phyloP scores from a whole-genome alignment of 1,284 basidiomycete genomes.

The Baeospora myosura region DNA sequence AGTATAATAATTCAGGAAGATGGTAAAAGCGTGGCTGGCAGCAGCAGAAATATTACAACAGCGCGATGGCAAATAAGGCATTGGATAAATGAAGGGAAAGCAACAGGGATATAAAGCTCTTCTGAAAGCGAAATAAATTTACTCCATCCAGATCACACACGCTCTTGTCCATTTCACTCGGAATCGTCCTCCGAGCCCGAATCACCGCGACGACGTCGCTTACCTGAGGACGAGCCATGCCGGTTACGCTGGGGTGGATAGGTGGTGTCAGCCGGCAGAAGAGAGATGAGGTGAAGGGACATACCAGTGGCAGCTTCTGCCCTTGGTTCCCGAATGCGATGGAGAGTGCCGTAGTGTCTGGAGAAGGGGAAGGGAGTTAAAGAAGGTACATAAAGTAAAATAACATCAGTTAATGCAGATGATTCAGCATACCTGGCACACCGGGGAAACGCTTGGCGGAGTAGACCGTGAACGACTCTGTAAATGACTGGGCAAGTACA shows the following conservation, averaged over 20 bases:
- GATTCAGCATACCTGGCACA: conserved; percentile 63
- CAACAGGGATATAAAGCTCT: too few relatives aligned
- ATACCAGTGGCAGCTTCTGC: conserved; percentile 80
- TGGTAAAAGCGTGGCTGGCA: neutral
- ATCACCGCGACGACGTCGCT: conserved; percentile 44
- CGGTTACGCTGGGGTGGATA: conserved; percentile 51
- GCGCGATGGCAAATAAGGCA: too few relatives aligned
- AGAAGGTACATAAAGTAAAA: conserved; percentile 10
- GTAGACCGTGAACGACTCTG: conserved; percentile 84
- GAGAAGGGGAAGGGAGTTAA: conserved; percentile 7
- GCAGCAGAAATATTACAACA: neutral
- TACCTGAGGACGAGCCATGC: conserved; percentile 51
- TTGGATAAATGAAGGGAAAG: too few relatives aligned
- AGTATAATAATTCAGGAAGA: conserved; percentile 8
- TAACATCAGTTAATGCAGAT: conserved; percentile 12
- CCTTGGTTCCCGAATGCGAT: conserved; percentile 89
- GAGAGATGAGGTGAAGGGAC: conserved; percentile 22
- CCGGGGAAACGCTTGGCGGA: conserved; percentile 91
- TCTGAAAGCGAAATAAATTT: neutral
- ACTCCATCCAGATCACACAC: too few relatives aligned
- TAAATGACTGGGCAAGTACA: conserved; percentile 78
- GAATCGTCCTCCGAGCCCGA: conserved; percentile 46
- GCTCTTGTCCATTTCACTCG: conserved; percentile 23
- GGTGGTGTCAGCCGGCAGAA: conserved; percentile 13
- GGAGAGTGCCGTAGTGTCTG: conserved; percentile 83